These are phyloP conservation scores for Kuraishia capsulata DNA, from an alignment of 805 yeast species.

Conservation along the genomic window DNA sequence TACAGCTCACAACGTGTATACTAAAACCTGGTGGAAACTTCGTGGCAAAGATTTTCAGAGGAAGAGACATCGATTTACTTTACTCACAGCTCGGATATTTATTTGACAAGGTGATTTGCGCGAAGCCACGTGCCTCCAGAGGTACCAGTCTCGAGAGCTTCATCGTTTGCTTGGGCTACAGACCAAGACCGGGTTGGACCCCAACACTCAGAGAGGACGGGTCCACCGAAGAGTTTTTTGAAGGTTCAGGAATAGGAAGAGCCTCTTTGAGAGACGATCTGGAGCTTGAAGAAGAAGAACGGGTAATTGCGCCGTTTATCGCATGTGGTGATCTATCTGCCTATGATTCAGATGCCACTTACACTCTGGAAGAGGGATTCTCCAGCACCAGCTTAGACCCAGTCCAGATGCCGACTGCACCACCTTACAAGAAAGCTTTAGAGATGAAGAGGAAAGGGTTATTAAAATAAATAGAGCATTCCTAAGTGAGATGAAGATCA, in stretches of 20 bases:
- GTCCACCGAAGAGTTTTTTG: conserved; percentile 79
- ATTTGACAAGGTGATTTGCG: conserved; percentile 84
- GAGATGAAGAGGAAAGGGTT: conserved; percentile 78
- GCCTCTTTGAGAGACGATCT: conserved; percentile 37
- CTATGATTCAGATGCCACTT: conserved; percentile 94
- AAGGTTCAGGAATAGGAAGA: conserved; percentile 50
- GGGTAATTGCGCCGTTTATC: conserved; percentile 80
- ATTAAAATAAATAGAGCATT: conserved; percentile 14
- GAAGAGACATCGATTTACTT: conserved; percentile 87
- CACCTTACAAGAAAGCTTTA: conserved; percentile 89
- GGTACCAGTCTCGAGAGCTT: conserved; percentile 93
- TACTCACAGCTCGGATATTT: conserved; percentile 86
- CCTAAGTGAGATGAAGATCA: conserved; percentile 65
- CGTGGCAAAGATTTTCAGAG: conserved; percentile 94
- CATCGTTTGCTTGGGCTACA: conserved; percentile 83
- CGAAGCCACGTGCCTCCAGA: conserved; percentile 92
- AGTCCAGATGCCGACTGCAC: conserved; percentile 92
- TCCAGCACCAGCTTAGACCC: conserved; percentile 62
- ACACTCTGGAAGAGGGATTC: conserved; percentile 39
- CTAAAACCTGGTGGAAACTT: conserved; percentile 85
- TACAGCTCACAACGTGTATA: conserved; percentile 84
- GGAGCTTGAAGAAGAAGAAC: conserved; percentile 48
- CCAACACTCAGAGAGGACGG: conserved; percentile 44
- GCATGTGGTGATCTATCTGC: conserved; percentile 91
- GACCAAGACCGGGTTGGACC: conserved; percentile 76